These are phyloP conservation scores for Podospora bellae-mahoneyi DNA, from an alignment of 495 filamentous ascomycete species.

Conservation along the genomic window DNA sequence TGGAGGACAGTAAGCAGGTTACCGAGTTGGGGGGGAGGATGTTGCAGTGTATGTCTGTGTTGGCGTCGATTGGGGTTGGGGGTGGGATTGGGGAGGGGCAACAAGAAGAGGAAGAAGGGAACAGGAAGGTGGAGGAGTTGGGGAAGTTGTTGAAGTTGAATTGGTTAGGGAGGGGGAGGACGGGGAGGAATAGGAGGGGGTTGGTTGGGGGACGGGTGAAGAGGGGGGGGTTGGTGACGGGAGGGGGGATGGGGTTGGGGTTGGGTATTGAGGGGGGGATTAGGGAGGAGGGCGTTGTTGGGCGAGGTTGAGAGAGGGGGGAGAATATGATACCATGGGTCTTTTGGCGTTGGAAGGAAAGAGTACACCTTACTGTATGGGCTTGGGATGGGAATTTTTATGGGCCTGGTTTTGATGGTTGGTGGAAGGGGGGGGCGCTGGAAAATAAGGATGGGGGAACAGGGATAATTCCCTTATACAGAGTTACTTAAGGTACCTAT, in stretches of 20 bases:
- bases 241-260: constrained; percentile 18
- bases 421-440: no score
- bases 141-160: constrained; percentile 87
- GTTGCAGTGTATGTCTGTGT: constrained; percentile 92
- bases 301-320: neutral
- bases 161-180: constrained; percentile 88
- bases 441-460: no score
- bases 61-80: constrained; percentile 59
- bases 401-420: no score
- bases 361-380: no score
- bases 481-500: no score
- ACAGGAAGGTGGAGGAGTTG: constrained; percentile 77
- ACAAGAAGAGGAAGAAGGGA: constrained; percentile 45
- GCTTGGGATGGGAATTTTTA: neutral
- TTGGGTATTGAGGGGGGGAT: neutral
- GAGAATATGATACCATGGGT: neutral
- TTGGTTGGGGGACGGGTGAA: constrained; percentile 62
- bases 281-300: neutral
- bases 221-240: constrained; percentile 20
- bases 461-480: no score
- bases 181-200: constrained; percentile 81
- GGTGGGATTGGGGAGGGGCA: constrained; percentile 15
- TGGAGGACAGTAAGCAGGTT: constrained; percentile 74
- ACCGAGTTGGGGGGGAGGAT: constrained; percentile 94
- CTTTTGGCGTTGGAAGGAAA: neutral